Base-by-base conservation (phyloP, 441 rosid species). In the Populus hybrid region DNA sequence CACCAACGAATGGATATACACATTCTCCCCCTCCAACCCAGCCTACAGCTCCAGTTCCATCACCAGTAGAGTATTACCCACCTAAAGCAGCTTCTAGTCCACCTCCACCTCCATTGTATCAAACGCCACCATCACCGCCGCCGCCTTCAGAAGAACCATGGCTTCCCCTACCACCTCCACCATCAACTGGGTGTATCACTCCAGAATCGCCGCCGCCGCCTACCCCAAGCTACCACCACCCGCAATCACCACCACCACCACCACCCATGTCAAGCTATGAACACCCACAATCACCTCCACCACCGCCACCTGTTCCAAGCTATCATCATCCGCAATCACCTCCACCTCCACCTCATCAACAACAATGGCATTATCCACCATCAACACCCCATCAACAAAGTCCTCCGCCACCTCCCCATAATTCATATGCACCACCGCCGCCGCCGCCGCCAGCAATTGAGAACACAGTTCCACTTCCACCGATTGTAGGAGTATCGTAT, bases 401-500 rank as follows among this genome's bases (percentile, higher is more conserved):
- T 71, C 81, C 68, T 19, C 80, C 89, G 10, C 75, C 89, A 3
- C 82, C 85, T 0, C 16, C 61, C 16, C 40, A 28, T 21, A 34
- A 83, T 18, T 76, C 82, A 5, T 77, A 79, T 0, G 74, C 73
- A 50, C 70, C 87, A 30, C 90, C 82, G 2, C 83, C 87, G 0
- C 82, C 87, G 0, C 85, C 86, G 0, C 85, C 90, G 0, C 86
- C 89, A 0, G 69, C 83, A 6, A 28, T 40, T 28, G 82, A 78
- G 2, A 53, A 53, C 32, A 11, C 75, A 14, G 57, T 46, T 12
- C 65, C 79, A 70, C 83, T 86, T 34, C 90, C 92, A 4, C 90
- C 92, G 66, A 70, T 78, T 69, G 11, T 83, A 32, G 92, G 92
- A 46, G 77, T 79, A 26, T 79, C 79, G 38, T 89, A 87, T 76